phyloP scores from a whole-genome alignment of 768 basidiomycete genomes.

The Asterophora parasitica region DNA sequence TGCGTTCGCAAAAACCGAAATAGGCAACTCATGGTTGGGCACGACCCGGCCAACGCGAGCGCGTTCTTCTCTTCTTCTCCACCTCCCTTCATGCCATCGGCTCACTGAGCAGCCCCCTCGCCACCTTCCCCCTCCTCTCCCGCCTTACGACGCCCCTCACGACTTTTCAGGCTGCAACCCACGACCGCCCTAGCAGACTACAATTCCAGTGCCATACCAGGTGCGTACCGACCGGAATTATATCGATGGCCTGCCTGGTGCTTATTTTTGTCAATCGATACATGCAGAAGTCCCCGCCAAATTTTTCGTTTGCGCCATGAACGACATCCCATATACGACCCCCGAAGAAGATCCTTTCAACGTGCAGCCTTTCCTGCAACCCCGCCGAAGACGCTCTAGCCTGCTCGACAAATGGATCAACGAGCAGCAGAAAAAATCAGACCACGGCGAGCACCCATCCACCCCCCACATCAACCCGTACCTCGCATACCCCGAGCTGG shows the following conservation, averaged over 20 bases:
- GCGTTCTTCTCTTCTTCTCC: conserved; percentile 19
- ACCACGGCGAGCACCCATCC: conserved; percentile 12
- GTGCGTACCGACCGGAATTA: neutral
- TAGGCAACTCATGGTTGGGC: conserved; percentile 24
- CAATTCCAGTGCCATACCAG: neutral
- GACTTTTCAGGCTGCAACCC: neutral
- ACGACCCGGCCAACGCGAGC: conserved; percentile 24
- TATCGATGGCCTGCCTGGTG: conserved; percentile 1
- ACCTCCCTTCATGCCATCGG: conserved; percentile 16
- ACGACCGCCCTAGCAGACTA: neutral
- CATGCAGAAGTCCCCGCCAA: neutral
- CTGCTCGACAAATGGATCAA: conserved; percentile 52
- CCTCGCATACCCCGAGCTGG: conserved; percentile 37
- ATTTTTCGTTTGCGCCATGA: conserved; percentile 19
- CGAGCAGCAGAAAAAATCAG: conserved; percentile 35
- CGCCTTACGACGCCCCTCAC: conserved; percentile 10
- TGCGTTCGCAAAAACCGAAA: conserved; percentile 25
- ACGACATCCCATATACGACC: conserved; percentile 43
- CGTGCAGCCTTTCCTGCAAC: conserved; percentile 30
- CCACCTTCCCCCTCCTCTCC: conserved; percentile 3
- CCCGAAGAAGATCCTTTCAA: conserved; percentile 51
- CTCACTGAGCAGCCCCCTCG: conserved; percentile 7
- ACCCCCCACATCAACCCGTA: conserved; percentile 32
- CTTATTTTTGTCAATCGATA: neutral
- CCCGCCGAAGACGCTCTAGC: conserved; percentile 41